Conservation (phyloP, 352 stramenopile species). For the Thalassiosira livingstoniorum region DNA sequence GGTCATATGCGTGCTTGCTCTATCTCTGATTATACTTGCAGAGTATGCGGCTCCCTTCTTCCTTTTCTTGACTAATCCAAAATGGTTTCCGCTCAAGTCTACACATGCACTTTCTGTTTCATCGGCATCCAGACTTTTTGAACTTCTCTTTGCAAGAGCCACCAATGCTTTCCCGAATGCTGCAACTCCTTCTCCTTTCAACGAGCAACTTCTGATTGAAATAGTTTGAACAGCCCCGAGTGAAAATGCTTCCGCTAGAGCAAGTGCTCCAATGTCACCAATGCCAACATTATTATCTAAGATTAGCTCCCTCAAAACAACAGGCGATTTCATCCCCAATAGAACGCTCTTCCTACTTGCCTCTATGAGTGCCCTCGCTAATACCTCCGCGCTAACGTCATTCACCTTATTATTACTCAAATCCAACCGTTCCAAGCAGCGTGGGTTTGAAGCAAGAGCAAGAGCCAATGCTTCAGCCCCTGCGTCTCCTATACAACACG, state of each 20-base stretch:
- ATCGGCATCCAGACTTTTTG: background rate
- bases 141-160: constrained; percentile 33
- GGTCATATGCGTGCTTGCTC: constrained; percentile 81
- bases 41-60: constrained; percentile 66
- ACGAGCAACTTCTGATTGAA: constrained; percentile 77
- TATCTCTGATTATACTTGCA: constrained; percentile 69
- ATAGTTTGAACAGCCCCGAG: constrained; percentile 60
- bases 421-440: constrained; percentile 70
- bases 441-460: constrained; percentile 66
- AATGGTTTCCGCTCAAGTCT: constrained; percentile 83
- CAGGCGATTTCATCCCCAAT: background rate
- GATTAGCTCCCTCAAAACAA: constrained; percentile 68
- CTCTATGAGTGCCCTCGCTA: constrained; percentile 63
- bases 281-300: constrained; percentile 80
- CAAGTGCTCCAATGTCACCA: constrained; percentile 66
- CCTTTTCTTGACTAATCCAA: constrained; percentile 72
- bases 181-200: constrained; percentile 66
- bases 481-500: constrained; percentile 75
- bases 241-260: constrained; percentile 62
- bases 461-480: constrained; percentile 78
- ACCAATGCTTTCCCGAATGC: constrained; percentile 69
- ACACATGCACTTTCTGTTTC: constrained; percentile 36
- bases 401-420: constrained; percentile 84
- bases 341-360: constrained; percentile 13
- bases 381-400: constrained; percentile 64